A percentile compares a stretch with the other conserved stretches of the same genome.
Conservation (phyloP, 208 protist species). For the Leishmania lainsoni region DNA sequence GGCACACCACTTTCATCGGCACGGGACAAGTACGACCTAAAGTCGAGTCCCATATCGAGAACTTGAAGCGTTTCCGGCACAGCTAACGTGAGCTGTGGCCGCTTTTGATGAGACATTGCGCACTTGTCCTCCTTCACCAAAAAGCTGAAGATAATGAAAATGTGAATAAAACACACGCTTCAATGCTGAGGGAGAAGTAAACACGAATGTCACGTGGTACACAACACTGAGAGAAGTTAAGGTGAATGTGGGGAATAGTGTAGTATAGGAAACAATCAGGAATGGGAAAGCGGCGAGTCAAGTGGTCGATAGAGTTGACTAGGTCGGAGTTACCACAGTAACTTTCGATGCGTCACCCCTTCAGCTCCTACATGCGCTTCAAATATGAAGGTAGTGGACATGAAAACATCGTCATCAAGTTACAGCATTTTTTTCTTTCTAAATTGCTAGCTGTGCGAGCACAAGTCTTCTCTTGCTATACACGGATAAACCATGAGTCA, state of each 20-base stretch:
- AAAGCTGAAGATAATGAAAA: neutral
- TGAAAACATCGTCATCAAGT: neutral
- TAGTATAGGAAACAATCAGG: neutral
- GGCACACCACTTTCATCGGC: conserved; percentile 74
- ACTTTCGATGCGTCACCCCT: neutral
- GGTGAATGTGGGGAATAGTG: neutral
- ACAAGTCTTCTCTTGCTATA: neutral
- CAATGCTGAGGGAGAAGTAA: conserved; percentile 6
- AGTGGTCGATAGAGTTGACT: neutral
- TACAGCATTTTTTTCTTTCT: neutral
- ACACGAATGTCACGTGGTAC: neutral
- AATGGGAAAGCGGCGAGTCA: neutral
- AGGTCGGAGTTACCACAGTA: neutral
- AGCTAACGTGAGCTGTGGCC: conserved; percentile 59
- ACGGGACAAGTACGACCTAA: conserved; percentile 80
- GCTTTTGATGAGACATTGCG: conserved; percentile 57
- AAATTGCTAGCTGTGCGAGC: neutral
- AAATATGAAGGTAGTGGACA: neutral
- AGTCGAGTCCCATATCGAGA: conserved; percentile 87
- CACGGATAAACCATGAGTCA: neutral
- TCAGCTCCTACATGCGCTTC: neutral
- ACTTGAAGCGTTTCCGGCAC: conserved; percentile 69
- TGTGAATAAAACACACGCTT: neutral
- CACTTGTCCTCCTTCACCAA: neutral
- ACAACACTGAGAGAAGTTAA: neutral